A percentile compares a stretch with the other conserved stretches of the same genome.
phyloP scores from a whole-genome alignment of 2,329 filamentous ascomycete species.

The Phaeosphaeriaceae sp. region DNA sequence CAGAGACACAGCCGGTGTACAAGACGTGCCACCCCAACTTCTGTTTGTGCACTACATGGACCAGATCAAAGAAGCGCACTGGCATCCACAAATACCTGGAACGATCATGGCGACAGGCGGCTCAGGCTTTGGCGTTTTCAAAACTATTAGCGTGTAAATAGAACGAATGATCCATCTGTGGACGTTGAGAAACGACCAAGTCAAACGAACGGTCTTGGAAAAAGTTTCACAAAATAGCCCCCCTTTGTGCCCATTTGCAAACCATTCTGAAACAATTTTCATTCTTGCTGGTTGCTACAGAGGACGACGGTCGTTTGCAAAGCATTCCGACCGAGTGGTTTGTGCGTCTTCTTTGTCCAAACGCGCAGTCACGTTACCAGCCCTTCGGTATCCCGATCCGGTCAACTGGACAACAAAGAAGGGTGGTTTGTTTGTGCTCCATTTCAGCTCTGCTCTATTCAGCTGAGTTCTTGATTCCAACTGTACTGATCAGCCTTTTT shows the following conservation, averaged over 20 bases:
- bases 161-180: too few relatives aligned
- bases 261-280: too few relatives aligned
- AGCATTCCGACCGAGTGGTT: neutral
- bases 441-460: neutral
- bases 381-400: slow-evolving; percentile 6
- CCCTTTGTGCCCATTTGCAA: too few relatives aligned
- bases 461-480: too few relatives aligned
- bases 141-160: slow-evolving; percentile 50
- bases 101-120: slow-evolving; percentile 89
- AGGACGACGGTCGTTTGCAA: too few relatives aligned
- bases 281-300: neutral
- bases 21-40: slow-evolving; percentile 91
- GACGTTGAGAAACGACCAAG: too few relatives aligned
- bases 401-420: slow-evolving; percentile 15
- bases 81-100: slow-evolving; percentile 95
- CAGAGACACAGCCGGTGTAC: slow-evolving; percentile 83
- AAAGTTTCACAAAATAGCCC: too few relatives aligned
- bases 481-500: too few relatives aligned
- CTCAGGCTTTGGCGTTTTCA: slow-evolving; percentile 72
- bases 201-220: too few relatives aligned
- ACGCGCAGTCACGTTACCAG: slow-evolving; percentile 29
- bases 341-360: slow-evolving; percentile 9
- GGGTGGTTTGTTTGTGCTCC: neutral
- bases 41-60: slow-evolving; percentile 97
- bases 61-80: slow-evolving; percentile 93